Conservation (phyloP, 2,329 filamentous ascomycete genomes). For the Tolypocladium paradoxum region DNA sequence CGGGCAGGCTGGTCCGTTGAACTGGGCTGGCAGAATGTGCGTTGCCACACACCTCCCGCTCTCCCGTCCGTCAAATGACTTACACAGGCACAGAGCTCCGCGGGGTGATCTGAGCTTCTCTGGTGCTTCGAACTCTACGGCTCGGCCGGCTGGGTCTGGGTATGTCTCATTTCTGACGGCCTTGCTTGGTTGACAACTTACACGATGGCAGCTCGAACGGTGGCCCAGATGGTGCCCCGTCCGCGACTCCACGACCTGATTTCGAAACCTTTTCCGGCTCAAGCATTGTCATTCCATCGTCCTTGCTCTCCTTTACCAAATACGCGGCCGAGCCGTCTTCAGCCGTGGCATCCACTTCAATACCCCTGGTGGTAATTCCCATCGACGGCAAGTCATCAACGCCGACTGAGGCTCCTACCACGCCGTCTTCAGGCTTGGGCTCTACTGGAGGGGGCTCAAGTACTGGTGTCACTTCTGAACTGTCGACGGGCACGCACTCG, state of each 20-base stretch:
- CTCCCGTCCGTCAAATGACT: background rate
- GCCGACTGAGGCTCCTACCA: background rate
- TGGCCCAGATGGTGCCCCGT: background rate
- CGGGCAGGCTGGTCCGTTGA: constrained; percentile 24
- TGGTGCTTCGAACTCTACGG: background rate
- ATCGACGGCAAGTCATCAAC: background rate
- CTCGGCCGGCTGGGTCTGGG: background rate
- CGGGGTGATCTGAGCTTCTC: constrained; percentile 6
- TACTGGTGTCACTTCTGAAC: background rate
- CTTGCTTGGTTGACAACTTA: background rate
- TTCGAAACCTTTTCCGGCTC: constrained; percentile 3
- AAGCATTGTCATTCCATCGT: constrained; percentile 4
- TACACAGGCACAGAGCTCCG: constrained; percentile 9
- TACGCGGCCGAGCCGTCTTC: background rate
- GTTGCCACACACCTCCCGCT: constrained; percentile 2
- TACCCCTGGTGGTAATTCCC: constrained; percentile 1
- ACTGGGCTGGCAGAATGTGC: constrained; percentile 20
- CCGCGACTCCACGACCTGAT: constrained; percentile 1
- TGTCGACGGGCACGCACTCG: background rate
- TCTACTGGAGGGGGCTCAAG: background rate
- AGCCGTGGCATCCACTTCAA: background rate
- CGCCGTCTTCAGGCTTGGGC: background rate
- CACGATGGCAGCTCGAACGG: background rate
- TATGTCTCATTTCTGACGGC: background rate
- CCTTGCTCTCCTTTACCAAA: background rate